Evolutionary conservation across 2,329 filamentous ascomycete genomes (phyloP).

Genomic region (Phoma sp.): DNA sequence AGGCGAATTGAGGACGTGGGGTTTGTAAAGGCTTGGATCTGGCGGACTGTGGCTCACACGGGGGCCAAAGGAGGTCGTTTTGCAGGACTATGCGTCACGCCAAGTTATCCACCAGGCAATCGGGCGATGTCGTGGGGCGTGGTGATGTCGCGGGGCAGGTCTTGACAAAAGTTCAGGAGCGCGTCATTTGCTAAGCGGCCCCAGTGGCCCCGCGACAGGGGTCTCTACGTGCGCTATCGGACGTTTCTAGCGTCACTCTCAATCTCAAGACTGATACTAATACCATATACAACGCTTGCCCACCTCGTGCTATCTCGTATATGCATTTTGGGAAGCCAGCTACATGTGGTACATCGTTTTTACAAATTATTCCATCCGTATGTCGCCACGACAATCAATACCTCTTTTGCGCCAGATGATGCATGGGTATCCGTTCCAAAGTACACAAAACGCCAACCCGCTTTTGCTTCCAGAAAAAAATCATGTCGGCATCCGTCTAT

Average conservation of each 20-base stretch:
- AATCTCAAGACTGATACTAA: neutral
- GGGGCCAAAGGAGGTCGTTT: neutral
- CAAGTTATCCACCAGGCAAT: neutral
- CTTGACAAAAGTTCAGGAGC: slow-evolving; percentile 24
- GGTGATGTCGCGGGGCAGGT: slow-evolving; percentile 8
- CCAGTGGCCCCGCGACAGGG: slow-evolving; percentile 15
- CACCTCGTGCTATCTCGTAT: neutral
- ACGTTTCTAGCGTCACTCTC: neutral
- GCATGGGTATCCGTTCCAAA: slow-evolving; percentile 21
- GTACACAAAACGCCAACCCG: slow-evolving; percentile 8
- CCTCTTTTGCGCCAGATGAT: slow-evolving; percentile 2
- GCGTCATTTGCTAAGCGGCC: slow-evolving; percentile 34
- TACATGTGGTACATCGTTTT: neutral
- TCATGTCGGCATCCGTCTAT: slow-evolving; percentile 1
- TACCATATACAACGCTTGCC: neutral
- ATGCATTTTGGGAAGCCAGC: neutral
- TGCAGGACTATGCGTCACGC: neutral
- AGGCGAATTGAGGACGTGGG: neutral
- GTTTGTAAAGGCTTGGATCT: neutral
- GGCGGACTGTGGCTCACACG: neutral
- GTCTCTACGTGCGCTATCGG: slow-evolving; percentile 25
- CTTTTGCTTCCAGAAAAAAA: neutral
- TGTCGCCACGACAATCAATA: neutral
- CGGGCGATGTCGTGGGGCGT: neutral
- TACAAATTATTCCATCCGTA: too few species aligned